Conservation (phyloP, 75 land plant genomes). For the Chamaecyparis obtusa region DNA sequence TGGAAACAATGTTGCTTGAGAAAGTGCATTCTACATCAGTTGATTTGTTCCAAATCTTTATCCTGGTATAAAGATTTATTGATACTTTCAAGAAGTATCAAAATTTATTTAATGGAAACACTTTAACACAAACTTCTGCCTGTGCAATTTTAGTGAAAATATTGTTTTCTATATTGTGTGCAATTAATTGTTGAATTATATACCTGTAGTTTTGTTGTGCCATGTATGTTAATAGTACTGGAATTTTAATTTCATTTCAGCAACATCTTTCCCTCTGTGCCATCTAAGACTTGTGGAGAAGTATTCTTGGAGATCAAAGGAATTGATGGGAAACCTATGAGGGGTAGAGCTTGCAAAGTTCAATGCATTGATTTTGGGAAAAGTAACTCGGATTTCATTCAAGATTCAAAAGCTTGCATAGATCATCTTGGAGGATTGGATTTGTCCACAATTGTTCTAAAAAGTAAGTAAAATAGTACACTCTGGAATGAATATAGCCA, state of each 20-base stretch:
- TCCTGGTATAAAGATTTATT: not conserved
- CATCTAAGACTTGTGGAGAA: constrained; percentile 12
- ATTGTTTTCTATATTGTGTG: too few relatives aligned
- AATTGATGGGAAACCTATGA: constrained; percentile 46
- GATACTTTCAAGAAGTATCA: not conserved
- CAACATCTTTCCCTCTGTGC: not conserved
- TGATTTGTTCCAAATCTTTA: not conserved
- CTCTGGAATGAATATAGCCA: not conserved
- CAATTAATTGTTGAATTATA: not conserved
- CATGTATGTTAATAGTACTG: not conserved
- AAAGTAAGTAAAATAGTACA: not conserved
- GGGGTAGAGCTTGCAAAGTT: constrained; percentile 53
- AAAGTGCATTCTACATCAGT: not conserved
- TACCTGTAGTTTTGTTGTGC: not conserved
- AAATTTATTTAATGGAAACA: not conserved
- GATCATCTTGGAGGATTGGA: not conserved
- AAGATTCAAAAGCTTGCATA: not conserved
- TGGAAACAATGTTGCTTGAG: not conserved
- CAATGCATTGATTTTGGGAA: constrained; percentile 18
- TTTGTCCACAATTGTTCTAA: not conserved
- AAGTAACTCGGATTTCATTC: not conserved
- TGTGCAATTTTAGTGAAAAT: not conserved
- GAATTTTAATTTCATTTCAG: not conserved
- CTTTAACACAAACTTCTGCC: not conserved
- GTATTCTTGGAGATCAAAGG: constrained; percentile 49